A percentile compares a stretch with the other conserved stretches of the same genome.
These are phyloP conservation scores for Myochromella boudieri DNA, from an alignment of 768 basidiomycete genomes.

Conservation along the genomic window DNA sequence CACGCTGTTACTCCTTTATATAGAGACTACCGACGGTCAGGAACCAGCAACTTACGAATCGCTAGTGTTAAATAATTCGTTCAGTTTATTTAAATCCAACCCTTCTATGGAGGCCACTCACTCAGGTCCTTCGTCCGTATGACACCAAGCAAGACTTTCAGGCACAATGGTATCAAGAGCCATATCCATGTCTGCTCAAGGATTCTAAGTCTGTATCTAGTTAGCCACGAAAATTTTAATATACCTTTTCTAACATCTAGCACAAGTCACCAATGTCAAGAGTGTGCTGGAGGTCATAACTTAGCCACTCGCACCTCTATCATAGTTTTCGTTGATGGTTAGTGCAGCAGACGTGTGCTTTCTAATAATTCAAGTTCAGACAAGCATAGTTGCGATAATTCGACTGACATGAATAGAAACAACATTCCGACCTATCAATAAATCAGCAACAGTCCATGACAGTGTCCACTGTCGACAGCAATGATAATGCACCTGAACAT, in stretches of 20 bases:
- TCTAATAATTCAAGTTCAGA: constrained; percentile 14
- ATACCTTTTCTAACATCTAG: constrained; percentile 35
- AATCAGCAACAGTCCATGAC: too few relatives aligned
- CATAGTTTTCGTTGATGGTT: constrained; percentile 89
- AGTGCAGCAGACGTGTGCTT: constrained; percentile 77
- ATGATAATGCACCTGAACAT: constrained; percentile 49
- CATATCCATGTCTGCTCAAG: constrained; percentile 94
- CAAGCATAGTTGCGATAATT: background rate
- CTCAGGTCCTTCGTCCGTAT: constrained; percentile 93
- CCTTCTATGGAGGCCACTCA: too few relatives aligned
- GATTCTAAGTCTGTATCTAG: too few relatives aligned
- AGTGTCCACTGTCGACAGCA: too few relatives aligned
- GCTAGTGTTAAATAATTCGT: constrained; percentile 32
- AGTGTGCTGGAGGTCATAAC: background rate
- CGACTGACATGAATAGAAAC: constrained; percentile 78
- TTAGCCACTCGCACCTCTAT: constrained; percentile 65
- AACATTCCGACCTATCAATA: constrained; percentile 73
- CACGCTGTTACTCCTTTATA: constrained; percentile 44
- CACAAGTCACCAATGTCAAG: constrained; percentile 1
- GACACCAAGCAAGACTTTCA: constrained; percentile 76
- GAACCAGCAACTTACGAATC: constrained; percentile 60
- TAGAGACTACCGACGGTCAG: constrained; percentile 5
- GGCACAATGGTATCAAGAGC: constrained; percentile 88
- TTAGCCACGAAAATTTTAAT: background rate
- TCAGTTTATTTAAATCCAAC: too few relatives aligned